Base-by-base conservation (phyloP, 2,329 filamentous ascomycete species). In the Ophidiomyces ophidiicola region DNA sequence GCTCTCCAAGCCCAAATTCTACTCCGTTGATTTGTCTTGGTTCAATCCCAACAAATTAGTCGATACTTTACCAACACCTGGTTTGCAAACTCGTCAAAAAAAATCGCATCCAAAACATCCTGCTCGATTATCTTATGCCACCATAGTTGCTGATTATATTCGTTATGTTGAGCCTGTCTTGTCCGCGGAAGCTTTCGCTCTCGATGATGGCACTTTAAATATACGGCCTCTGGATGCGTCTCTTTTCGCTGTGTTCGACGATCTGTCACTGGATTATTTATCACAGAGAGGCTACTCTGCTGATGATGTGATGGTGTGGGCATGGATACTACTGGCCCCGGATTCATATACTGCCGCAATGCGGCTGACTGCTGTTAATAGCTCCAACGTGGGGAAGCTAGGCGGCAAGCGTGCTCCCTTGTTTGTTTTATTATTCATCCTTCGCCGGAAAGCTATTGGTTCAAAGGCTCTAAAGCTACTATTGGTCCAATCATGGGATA, bases 401-500 rank as follows among this genome's bases (percentile, higher is more conserved):
- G 21, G 26, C 17, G 26, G 40, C 6, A 46, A 39, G 28, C 48
- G 39, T 25, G 46, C 65, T 5, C 69, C 70, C 1, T 41, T 62
- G 5, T 72, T 72, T 43, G 54, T 74, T 10, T 52, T 66, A 12
- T 51, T 65, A 18, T 60, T 68, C 46, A 51, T 72, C 11, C 55
- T 73, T 31, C 62, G 64, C n/a, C 58, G 64, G 20, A 46, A 50
- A 14, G 46, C 58, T 32, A 50, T 72, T 7, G 59, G 60, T 42
- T 53, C 57, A 1, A 53, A 53, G 28, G 58, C 63, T 4, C 58
- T 72, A 26, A 58, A 61, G 15, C 46, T 63, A 30, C 51, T 71
- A 7, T 47, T 71, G 12, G 47, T 56, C 18, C 57, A 64, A 46
- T 56, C 55, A 17, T 49, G 60, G 18, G 52, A 59, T 31, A 34